A percentile compares a stretch with the other conserved stretches of the same genome.
Evolutionary conservation across 345 rosid genomes (phyloP).

Genomic region (Syzygium aromaticum): DNA sequence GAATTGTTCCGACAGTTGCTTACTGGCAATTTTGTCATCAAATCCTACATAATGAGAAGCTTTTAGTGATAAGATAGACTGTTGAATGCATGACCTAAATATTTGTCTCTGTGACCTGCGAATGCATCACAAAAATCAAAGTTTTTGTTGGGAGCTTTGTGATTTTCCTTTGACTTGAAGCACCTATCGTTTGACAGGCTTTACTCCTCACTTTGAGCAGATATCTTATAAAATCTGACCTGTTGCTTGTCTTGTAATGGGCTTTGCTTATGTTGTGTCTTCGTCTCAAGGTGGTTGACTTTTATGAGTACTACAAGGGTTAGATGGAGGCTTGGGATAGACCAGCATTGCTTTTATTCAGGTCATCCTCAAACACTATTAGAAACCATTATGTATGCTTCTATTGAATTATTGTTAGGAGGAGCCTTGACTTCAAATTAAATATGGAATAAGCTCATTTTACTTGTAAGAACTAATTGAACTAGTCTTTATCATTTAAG

Average conservation of each 20-base stretch:
- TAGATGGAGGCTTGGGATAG: constrained; percentile 99
- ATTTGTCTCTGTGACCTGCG: neutral
- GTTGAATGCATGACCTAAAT: neutral
- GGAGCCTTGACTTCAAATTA: neutral
- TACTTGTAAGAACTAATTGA: neutral
- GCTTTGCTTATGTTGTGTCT: neutral
- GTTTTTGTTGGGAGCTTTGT: neutral
- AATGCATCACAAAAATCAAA: neutral
- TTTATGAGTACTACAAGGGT: constrained; percentile 97
- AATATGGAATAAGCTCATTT: neutral
- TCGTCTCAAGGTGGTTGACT: constrained; percentile 61
- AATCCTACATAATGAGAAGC: neutral
- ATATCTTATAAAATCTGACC: neutral
- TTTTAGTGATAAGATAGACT: neutral
- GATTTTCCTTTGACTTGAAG: neutral
- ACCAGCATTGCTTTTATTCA: constrained; percentile 95
- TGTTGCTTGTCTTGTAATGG: neutral
- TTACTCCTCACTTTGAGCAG: neutral
- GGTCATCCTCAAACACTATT: constrained; percentile 25
- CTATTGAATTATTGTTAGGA: neutral
- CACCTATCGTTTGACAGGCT: neutral
- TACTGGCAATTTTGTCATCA: neutral
- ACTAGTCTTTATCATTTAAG: neutral
- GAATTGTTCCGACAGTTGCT: neutral
- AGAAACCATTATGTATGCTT: neutral